Evolutionary conservation across 192 early-diverging fungal genomes (phyloP), one percentile per base, ranked within the genome.

Genomic region (Rhizophagus sp.): DNA sequence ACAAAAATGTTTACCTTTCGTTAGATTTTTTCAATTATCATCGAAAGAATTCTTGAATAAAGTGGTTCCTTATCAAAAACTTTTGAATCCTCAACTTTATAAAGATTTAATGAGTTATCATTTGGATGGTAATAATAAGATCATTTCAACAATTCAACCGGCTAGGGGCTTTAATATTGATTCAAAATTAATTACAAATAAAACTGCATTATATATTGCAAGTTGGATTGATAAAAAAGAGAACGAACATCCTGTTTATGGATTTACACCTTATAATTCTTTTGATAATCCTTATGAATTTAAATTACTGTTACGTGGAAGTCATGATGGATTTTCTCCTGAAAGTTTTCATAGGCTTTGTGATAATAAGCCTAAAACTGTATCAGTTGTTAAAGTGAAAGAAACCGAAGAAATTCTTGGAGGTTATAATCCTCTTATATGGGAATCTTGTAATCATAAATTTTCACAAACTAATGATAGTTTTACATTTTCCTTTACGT

Each of bases 321-420:
- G 47, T 73, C 22, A 5, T 15, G 44, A 52, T 73, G 72, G 72
- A 30, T 73, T 27, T 50, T 15, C 22, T 30, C 9, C 22, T 13
- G 72, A 47, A 33, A 24, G 19, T 50, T 73, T 73, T 47, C 12
- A 24, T 22, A 30, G 4, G 27, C 19, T 34, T 5, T 50, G 72
- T 57, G 25, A 13, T 73, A 27, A 13, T 6, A 73, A 30, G 19
- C 47, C 47, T 34, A 30, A 24, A 22, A 73, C 72, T 5, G 2
- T 73, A 24, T 4, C 49, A 30, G 34, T 73, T 15, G n/a, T 73
- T 50, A 73, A 57, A 49, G 72, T 57, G n/a, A 73, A 50, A 9
- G 72, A 17, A 24, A 73, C 72, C 9, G 27, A 57, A 50, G 72
- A 73, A 73, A 73, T 73, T 22, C n/a, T 73, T 1, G 72, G 72